Evolutionary conservation across 1,284 basidiomycete species (phyloP).

Genomic region (Leucoagaricus sp.): DNA sequence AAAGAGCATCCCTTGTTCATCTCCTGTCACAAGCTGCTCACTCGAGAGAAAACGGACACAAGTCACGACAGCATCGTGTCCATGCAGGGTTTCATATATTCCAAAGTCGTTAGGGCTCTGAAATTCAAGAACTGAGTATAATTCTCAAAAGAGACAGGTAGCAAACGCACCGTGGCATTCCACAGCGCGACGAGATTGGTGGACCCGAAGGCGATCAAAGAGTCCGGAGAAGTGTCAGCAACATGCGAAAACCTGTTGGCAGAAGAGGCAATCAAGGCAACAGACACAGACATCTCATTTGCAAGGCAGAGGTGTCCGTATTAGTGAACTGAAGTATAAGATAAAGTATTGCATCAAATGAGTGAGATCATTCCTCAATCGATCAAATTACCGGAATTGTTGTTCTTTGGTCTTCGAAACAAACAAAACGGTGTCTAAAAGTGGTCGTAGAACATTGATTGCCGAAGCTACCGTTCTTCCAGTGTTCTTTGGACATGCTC

Average conservation of each 20-base stretch:
- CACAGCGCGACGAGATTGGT: slow-evolving; percentile 80
- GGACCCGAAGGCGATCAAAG: slow-evolving; percentile 77
- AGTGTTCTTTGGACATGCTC: slow-evolving; percentile 56
- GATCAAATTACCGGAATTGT: slow-evolving; percentile 5
- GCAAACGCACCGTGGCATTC: slow-evolving; percentile 53
- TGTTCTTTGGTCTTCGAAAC: slow-evolving; percentile 1
- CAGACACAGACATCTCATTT: slow-evolving; percentile 30
- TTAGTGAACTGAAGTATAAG: neutral
- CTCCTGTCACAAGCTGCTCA: slow-evolving; percentile 64
- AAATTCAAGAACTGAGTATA: slow-evolving; percentile 17
- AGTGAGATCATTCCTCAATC: slow-evolving; percentile 6
- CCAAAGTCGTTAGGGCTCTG: slow-evolving; percentile 44
- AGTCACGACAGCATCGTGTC: slow-evolving; percentile 77
- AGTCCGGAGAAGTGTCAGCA: slow-evolving; percentile 54
- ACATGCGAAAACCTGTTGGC: slow-evolving; percentile 76
- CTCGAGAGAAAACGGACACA: slow-evolving; percentile 65
- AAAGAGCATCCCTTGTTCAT: slow-evolving; percentile 66
- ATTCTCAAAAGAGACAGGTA: slow-evolving; percentile 19
- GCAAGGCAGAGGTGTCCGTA: neutral
- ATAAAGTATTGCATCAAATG: slow-evolving; percentile 19
- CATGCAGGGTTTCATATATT: slow-evolving; percentile 69
- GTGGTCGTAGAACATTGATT: neutral
- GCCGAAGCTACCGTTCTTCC: neutral
- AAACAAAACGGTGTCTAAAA: slow-evolving; percentile 9
- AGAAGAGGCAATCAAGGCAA: slow-evolving; percentile 77